These are phyloP conservation scores for Plantago elongata DNA, from an alignment of 257 asterid genomes.

Conservation along the genomic window DNA sequence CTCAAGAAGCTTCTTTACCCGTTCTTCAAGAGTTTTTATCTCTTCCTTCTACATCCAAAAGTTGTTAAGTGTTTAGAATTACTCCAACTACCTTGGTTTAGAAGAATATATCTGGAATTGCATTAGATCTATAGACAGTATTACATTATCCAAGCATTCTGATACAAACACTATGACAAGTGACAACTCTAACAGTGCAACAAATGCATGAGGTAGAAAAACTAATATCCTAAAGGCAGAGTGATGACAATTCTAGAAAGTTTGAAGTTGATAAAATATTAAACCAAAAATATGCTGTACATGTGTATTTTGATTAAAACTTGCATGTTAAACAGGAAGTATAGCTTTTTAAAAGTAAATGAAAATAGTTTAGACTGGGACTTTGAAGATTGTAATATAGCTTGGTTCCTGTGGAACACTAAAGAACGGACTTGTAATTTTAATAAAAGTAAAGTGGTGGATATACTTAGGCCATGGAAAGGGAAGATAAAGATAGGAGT, in stretches of 20 bases:
- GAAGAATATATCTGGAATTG: constrained; percentile 4
- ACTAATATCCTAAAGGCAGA: neutral
- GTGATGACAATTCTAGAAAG: neutral
- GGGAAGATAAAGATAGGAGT: too few relatives aligned
- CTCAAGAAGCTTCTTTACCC: constrained; percentile 87
- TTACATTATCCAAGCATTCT: neutral
- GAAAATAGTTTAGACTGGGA: too few relatives aligned
- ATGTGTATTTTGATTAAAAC: too few relatives aligned
- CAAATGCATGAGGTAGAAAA: neutral
- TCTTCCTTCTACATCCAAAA: constrained; percentile 73
- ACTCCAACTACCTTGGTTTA: constrained; percentile 14
- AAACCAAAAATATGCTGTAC: too few relatives aligned
- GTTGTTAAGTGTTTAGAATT: constrained; percentile 15
- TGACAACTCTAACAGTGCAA: constrained; percentile 1
- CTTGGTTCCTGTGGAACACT: too few relatives aligned
- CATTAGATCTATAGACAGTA: neutral
- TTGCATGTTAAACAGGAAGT: too few relatives aligned
- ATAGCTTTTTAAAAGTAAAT: too few relatives aligned
- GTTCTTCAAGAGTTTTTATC: constrained; percentile 69
- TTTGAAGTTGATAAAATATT: neutral
- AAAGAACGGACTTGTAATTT: too few relatives aligned
- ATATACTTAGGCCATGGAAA: too few relatives aligned
- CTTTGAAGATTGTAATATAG: too few relatives aligned
- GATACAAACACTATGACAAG: neutral
- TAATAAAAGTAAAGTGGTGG: too few relatives aligned